phyloP scores from a whole-genome alignment of 345 rosid species.

The Stellera chamaejasme region DNA sequence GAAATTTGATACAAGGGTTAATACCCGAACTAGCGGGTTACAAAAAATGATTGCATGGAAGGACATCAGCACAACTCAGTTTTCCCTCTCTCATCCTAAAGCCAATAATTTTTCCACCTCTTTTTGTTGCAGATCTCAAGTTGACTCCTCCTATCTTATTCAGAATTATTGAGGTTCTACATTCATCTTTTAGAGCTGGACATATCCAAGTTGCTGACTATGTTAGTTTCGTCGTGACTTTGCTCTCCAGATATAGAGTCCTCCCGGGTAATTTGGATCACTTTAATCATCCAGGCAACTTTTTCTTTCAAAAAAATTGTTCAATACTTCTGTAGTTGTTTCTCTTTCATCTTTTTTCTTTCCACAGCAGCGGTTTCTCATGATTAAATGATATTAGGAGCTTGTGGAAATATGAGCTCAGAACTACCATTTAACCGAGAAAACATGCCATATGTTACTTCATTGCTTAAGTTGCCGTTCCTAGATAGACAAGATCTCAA shows the following conservation, averaged over 20 bases:
- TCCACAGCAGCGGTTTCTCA: not conserved
- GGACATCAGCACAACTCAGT: no score
- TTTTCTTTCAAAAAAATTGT: not conserved
- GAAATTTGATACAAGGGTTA: no score
- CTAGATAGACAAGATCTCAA: no score
- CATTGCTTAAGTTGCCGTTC: no score
- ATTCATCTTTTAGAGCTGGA: slow-evolving; percentile 52
- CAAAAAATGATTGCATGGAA: no score
- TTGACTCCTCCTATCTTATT: slow-evolving; percentile 49
- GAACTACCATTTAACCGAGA: no score
- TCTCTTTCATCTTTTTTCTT: not conserved
- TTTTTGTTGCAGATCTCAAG: slow-evolving; percentile 43
- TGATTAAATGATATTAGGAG: no score
- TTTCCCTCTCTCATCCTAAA: no score
- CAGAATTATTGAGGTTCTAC: slow-evolving; percentile 53
- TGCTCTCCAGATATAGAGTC: slow-evolving; percentile 53
- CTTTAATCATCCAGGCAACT: slow-evolving; percentile 7
- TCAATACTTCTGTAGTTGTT: not conserved
- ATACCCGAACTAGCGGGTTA: no score
- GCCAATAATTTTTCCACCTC: not conserved
- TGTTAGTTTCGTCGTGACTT: slow-evolving; percentile 56
- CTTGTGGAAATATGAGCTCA: no score
- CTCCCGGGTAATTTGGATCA: slow-evolving; percentile 37
- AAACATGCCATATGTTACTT: no score
- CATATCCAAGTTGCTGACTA: slow-evolving; percentile 56